Evolutionary conservation across 75 land plant species (phyloP), one percentile per base, ranked within the genome.

Genomic region (Pinus albicaulis): DNA sequence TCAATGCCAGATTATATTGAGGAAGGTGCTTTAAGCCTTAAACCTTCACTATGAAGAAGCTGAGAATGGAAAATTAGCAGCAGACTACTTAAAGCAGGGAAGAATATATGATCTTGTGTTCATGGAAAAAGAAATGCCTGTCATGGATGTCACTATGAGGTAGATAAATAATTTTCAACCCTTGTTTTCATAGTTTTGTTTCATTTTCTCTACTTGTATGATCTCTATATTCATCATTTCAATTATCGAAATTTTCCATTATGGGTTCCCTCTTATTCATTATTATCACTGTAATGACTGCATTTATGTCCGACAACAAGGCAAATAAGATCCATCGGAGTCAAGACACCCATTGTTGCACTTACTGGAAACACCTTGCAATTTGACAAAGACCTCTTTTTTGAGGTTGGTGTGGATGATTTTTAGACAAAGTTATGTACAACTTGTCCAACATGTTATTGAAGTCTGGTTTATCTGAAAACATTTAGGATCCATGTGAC

Each of bases 81-180:
- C 83, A 7, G 86, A 87, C 31, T 63, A 80, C 20, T 60, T 76
- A 59, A 76, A 65, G 59, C 75, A 87, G 65, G 89, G 89, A 6
- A 78, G 59, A 55, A 60, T 36, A 16, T 87, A 83, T 62, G 89
- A 87, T 41, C 83, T 87, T 5, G 76, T 87, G 19, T 77, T 87
- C 7, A 87, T 87, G 86, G 89, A 87, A 17, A 87, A 87, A 66
- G 89, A 87, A 60, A 87, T 87, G 89, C 89, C 89, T 3, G 82
- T 87, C 20, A 87, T 87, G 89, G 89, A 87, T 70, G 89, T n/a
- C n/a, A 86, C 14, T 86, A 87, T 71, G 89, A 87, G 83, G 86
- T 84, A 55, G 38, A 36, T 13, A 19, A 31, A 6, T n/a, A n/a
- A n/a, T 10, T 19, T 28, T 24, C 24, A 28, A 22, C 23, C 73